Conservation (phyloP, 345 rosid genomes). For the Eucalyptus leucophloia region DNA sequence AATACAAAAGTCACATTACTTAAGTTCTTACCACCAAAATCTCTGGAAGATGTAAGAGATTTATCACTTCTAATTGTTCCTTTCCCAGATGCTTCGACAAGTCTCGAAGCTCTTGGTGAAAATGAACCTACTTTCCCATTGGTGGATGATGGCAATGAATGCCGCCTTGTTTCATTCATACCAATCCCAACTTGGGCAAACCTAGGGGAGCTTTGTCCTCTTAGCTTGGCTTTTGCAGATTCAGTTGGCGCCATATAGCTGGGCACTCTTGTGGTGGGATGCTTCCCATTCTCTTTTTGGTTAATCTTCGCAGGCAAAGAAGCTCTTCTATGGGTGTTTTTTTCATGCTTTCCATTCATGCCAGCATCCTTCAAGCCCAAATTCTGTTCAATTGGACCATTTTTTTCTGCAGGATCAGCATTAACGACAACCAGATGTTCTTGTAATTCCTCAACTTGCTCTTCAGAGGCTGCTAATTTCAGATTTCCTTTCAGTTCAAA, state of each 20-base stretch:
- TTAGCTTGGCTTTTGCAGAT: constrained; percentile 74
- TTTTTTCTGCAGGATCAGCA: constrained; percentile 2
- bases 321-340: constrained; percentile 46
- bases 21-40: constrained; percentile 38
- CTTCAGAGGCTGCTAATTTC: neutral
- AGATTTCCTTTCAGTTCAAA: neutral
- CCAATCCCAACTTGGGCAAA: constrained; percentile 32
- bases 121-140: constrained; percentile 35
- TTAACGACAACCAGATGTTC: neutral
- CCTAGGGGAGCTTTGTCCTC: constrained; percentile 61
- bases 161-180: constrained; percentile 46
- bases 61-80: constrained; percentile 42
- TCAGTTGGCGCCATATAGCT: constrained; percentile 89
- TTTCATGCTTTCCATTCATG: constrained; percentile 19
- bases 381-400: constrained; percentile 14
- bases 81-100: constrained; percentile 44
- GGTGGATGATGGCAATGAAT: constrained; percentile 63
- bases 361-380: constrained; percentile 18
- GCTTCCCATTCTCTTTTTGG: constrained; percentile 34
- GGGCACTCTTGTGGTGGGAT: constrained; percentile 41
- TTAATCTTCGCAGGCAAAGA: constrained; percentile 56
- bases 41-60: constrained; percentile 54
- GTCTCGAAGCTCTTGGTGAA: constrained; percentile 52
- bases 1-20: neutral
- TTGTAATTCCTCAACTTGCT: constrained; percentile 1